Conservation (phyloP, 1,139 yeast genomes). For the Protomyces inundatus region DNA sequence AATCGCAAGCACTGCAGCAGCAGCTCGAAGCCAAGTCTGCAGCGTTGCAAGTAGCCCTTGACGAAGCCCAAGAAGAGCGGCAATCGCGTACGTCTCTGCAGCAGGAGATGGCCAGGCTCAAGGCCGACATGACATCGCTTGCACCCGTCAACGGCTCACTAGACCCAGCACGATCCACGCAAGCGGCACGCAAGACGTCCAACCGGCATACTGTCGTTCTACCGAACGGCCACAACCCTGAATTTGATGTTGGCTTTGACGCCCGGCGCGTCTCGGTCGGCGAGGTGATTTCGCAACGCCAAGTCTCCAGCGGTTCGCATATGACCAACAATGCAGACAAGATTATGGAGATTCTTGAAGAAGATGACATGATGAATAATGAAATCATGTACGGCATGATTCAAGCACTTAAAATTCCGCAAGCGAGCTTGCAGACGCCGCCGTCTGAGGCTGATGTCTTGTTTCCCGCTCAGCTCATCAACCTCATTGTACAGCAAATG, state of each 20-base stretch:
- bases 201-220: not conserved
- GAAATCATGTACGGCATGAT: slow-evolving; percentile 86
- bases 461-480: slow-evolving; percentile 93
- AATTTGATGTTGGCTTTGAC: not conserved
- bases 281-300: not conserved
- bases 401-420: slow-evolving; percentile 83
- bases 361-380: slow-evolving; percentile 69
- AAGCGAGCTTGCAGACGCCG: slow-evolving; percentile 73
- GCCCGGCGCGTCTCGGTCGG: not conserved
- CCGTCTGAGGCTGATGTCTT: slow-evolving; percentile 78
- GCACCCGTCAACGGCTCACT: not conserved
- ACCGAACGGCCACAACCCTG: not conserved
- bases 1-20: slow-evolving; percentile 57
- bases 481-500: slow-evolving; percentile 90
- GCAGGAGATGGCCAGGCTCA: slow-evolving; percentile 37
- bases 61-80: slow-evolving; percentile 37
- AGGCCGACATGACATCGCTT: slow-evolving; percentile 6
- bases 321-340: slow-evolving; percentile 37
- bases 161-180: not conserved
- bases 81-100: slow-evolving; percentile 44
- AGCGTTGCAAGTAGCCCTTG: slow-evolving; percentile 57
- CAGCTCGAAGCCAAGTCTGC: slow-evolving; percentile 58
- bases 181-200: not conserved
- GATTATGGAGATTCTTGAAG: slow-evolving; percentile 53
- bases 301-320: not conserved